Conservation (phyloP, 2,329 filamentous ascomycete species). For the Orbilia javanica region DNA sequence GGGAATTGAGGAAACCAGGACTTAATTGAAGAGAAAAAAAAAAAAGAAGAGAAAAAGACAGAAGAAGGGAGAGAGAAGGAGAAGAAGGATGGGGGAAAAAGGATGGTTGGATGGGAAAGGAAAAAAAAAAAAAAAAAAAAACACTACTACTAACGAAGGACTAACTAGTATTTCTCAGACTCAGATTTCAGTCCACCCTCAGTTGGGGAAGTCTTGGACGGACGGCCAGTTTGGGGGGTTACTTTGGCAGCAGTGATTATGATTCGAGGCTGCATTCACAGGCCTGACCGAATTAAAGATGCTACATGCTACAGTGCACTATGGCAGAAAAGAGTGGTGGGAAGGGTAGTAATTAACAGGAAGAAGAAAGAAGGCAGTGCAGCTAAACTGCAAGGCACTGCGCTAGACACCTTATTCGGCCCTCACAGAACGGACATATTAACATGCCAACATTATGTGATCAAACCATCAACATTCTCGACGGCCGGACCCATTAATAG, state of each 20-base stretch:
- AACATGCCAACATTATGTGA: conserved; percentile 28
- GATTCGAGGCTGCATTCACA: conserved; percentile 30
- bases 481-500: not conserved
- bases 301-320: conserved; percentile 26
- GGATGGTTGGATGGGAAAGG: conserved; percentile 14
- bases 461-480: conserved; percentile 20
- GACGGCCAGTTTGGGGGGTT: conserved; percentile 31
- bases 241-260: conserved; percentile 28
- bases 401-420: conserved; percentile 25
- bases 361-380: conserved; percentile 24
- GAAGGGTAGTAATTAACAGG: conserved; percentile 21
- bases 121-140: conserved; percentile 12
- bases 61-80: conserved; percentile 6
- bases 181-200: conserved; percentile 25
- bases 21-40: conserved; percentile 1
- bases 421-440: conserved; percentile 28
- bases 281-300: conserved; percentile 30
- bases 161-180: conserved; percentile 12
- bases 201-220: conserved; percentile 28
- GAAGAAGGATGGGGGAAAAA: conserved; percentile 25
- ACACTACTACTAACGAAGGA: conserved; percentile 6
- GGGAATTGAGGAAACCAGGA: not conserved
- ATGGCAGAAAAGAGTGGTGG: conserved; percentile 29
- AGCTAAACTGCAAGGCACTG: conserved; percentile 30
- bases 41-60: conserved; percentile 3